Evolutionary conservation across 257 asterid species (phyloP).

Genomic region (Mentha longifolia): DNA sequence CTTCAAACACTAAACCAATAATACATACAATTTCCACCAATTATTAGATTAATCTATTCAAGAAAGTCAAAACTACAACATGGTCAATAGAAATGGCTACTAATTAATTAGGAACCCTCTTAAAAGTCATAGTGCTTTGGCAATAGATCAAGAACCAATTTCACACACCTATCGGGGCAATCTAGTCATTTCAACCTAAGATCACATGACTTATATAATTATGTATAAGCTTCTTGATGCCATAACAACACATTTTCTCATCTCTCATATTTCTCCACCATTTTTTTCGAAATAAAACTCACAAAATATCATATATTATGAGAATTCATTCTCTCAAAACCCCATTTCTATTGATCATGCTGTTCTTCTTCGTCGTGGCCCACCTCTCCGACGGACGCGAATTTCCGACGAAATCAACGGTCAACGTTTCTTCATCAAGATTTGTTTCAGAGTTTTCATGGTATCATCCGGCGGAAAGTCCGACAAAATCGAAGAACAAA

Average conservation of each 20-base stretch:
- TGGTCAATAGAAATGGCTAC: slow-evolving; percentile 41
- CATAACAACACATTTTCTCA: slow-evolving; percentile 24
- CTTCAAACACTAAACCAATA: not conserved
- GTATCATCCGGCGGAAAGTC: slow-evolving; percentile 39
- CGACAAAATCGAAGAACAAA: slow-evolving; percentile 32
- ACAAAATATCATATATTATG: slow-evolving; percentile 21
- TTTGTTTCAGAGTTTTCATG: slow-evolving; percentile 32
- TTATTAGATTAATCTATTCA: slow-evolving; percentile 12
- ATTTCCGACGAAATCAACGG: slow-evolving; percentile 16
- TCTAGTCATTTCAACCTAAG: slow-evolving; percentile 20
- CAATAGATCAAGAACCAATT: slow-evolving; percentile 18
- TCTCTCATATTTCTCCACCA: not conserved
- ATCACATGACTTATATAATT: slow-evolving; percentile 6
- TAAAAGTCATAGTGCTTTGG: not conserved
- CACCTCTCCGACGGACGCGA: slow-evolving; percentile 35
- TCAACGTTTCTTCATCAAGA: slow-evolving; percentile 25
- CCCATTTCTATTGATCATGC: slow-evolving; percentile 29
- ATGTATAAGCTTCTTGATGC: slow-evolving; percentile 20
- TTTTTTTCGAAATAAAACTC: not conserved
- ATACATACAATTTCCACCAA: not conserved
- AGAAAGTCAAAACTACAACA: slow-evolving; percentile 28
- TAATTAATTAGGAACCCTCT: not conserved
- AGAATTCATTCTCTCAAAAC: slow-evolving; percentile 17
- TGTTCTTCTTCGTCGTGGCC: slow-evolving; percentile 30
- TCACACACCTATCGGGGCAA: slow-evolving; percentile 37